A percentile compares a stretch with the other conserved stretches of the same genome.
These are phyloP conservation scores for Collybia sp. DNA, from an alignment of 768 basidiomycete species.

Conservation along the genomic window DNA sequence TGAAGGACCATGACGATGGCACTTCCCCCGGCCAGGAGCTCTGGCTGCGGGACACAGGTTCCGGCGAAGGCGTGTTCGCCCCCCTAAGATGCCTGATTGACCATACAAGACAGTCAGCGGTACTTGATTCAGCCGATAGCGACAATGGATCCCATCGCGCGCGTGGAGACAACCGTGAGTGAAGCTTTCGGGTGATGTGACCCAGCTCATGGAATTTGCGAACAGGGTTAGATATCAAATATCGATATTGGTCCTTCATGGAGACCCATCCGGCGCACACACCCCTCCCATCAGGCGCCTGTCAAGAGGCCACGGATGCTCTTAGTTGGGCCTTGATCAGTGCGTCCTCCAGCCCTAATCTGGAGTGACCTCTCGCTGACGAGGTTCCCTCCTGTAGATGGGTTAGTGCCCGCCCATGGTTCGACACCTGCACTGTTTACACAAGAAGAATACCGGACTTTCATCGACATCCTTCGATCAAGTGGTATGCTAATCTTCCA, in stretches of 20 bases:
- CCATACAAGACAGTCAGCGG: constrained; percentile 52
- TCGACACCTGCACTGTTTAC: constrained; percentile 58
- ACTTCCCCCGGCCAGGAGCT: constrained; percentile 43
- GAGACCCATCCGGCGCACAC: constrained; percentile 36
- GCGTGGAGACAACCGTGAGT: constrained; percentile 39
- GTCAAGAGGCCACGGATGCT: constrained; percentile 67
- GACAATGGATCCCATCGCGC: constrained; percentile 9
- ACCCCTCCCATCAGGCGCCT: constrained; percentile 48
- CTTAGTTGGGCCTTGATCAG: constrained; percentile 81
- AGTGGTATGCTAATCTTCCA: constrained; percentile 14
- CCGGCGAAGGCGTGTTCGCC: constrained; percentile 22
- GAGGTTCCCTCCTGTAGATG: constrained; percentile 42
- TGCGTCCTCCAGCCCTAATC: constrained; percentile 16
- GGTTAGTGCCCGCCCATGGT: constrained; percentile 57
- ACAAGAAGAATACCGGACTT: constrained; percentile 54
- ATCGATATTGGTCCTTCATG: constrained; percentile 72
- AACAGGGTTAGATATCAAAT: constrained; percentile 69
- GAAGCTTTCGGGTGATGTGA: neutral
- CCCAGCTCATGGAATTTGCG: neutral
- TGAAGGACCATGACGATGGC: constrained; percentile 31
- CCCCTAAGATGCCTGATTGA: constrained; percentile 59
- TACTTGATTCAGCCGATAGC: constrained; percentile 27
- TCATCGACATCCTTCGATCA: constrained; percentile 54
- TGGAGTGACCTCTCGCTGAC: neutral
- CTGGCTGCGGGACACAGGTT: constrained; percentile 50